Percentiles rank a stretch among this genome's conserved stretches.
phyloP scores from a whole-genome alignment of 345 rosid species.

The Jatropha curcas region DNA sequence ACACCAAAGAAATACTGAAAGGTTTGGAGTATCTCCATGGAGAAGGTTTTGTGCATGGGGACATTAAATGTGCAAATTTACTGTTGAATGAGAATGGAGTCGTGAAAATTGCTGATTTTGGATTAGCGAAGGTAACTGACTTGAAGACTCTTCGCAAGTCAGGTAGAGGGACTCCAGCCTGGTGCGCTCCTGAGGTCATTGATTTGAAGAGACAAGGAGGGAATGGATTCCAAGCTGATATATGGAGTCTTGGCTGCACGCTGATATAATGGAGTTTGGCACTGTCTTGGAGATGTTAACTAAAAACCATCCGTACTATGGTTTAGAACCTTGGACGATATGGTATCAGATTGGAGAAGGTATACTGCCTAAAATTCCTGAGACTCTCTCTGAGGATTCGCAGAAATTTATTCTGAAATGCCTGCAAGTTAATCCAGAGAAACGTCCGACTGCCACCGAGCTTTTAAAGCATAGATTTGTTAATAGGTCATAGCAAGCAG shows the following conservation, averaged over 20 bases:
- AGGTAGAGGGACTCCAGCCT: not conserved
- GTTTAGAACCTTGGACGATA: constrained; percentile 34
- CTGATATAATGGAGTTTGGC: too few relatives aligned
- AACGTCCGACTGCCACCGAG: constrained; percentile 26
- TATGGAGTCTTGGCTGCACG: constrained; percentile 93
- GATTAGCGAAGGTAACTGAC: not conserved
- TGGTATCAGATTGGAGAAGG: constrained; percentile 15
- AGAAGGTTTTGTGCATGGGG: not conserved
- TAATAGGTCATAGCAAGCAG: constrained; percentile 15
- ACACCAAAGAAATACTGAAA: not conserved
- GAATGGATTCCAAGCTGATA: constrained; percentile 68
- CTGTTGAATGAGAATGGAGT: not conserved
- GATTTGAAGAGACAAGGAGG: constrained; percentile 44
- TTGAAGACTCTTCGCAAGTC: not conserved
- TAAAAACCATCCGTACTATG: constrained; percentile 46
- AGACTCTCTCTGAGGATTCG: constrained; percentile 1
- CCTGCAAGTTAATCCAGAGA: constrained; percentile 6
- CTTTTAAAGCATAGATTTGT: constrained; percentile 25
- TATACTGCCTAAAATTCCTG: constrained; percentile 12
- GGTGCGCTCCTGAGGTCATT: constrained; percentile 24
- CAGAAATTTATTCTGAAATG: constrained; percentile 22
- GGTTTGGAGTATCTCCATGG: not conserved
- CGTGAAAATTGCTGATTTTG: not conserved
- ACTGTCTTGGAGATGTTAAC: constrained; percentile 78
- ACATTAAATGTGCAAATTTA: not conserved